Percentiles rank a stretch among this genome's conserved stretches.
Conservation (phyloP, 805 yeast species). For the Candida silvatica region DNA sequence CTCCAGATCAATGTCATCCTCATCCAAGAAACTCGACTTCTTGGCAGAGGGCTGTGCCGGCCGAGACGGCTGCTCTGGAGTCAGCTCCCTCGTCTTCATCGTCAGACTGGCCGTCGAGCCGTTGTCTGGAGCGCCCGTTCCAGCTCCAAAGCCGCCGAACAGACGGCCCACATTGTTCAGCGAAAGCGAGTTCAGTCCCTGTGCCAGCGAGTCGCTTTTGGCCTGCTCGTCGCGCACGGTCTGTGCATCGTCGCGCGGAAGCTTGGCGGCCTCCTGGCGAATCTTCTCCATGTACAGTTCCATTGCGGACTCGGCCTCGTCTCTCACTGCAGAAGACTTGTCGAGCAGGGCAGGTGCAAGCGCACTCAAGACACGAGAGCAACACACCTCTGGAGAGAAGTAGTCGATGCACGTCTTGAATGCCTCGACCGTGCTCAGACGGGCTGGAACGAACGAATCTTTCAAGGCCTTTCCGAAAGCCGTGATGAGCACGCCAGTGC, state of each 20-base stretch:
- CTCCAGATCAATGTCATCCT: constrained; percentile 12
- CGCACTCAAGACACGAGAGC: constrained; percentile 74
- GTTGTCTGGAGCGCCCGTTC: neutral
- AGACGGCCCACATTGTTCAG: neutral
- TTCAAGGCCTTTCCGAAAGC: constrained; percentile 79
- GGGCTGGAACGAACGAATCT: constrained; percentile 70
- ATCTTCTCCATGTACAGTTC: constrained; percentile 51
- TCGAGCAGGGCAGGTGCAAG: constrained; percentile 82
- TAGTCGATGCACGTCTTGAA: constrained; percentile 54
- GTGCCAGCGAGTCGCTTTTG: neutral
- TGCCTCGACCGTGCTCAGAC: constrained; percentile 70
- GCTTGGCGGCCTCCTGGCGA: constrained; percentile 32
- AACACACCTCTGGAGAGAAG: constrained; percentile 68
- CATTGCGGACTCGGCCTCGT: constrained; percentile 63
- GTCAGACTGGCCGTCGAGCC: constrained; percentile 2
- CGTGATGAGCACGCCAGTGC: constrained; percentile 73
- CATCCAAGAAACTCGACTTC: too few relatives aligned
- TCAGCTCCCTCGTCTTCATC: neutral
- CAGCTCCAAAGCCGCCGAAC: neutral
- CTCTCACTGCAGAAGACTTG: constrained; percentile 57
- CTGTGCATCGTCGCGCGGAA: constrained; percentile 20
- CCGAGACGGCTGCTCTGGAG: neutral
- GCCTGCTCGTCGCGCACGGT: constrained; percentile 8
- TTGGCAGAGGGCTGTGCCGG: neutral
- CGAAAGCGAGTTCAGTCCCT: constrained; percentile 1